Evolutionary conservation across 2,329 filamentous ascomycete genomes (phyloP).

Genomic region (Sporothrix schenckii): DNA sequence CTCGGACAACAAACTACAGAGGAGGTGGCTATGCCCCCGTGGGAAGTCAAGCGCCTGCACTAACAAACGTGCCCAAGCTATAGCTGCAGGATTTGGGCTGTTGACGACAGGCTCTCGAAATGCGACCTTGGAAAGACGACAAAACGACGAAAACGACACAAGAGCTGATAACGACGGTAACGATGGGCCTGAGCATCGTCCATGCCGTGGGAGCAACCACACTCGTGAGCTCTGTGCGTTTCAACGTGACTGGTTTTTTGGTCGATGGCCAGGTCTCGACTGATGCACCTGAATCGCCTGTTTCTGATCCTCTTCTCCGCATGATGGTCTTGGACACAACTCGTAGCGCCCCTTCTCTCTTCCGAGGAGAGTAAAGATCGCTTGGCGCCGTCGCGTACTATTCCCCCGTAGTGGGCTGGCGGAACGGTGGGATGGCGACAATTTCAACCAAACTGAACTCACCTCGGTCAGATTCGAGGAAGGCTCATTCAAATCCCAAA

Average conservation of each 20-base stretch:
- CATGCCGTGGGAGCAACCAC: too few species aligned
- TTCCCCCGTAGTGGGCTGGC: not conserved
- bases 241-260: too few species aligned
- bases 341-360: not conserved
- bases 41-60: not conserved
- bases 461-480: not conserved
- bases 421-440: not conserved
- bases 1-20: not conserved
- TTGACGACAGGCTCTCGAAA: too few species aligned
- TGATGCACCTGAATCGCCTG: not conserved
- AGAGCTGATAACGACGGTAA: too few species aligned
- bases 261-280: not conserved
- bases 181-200: too few species aligned
- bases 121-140: not conserved
- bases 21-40: slow-evolving; percentile 16
- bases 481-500: not conserved
- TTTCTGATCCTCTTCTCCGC: not conserved
- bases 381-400: not conserved
- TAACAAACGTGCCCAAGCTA: too few species aligned
- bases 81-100: not conserved
- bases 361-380: slow-evolving; percentile 13
- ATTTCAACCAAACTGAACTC: too few species aligned
- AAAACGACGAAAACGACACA: too few species aligned
- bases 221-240: not conserved
- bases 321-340: not conserved